Evolutionary conservation across 306 rosid genomes (phyloP).

Genomic region (Castanea sativa): DNA sequence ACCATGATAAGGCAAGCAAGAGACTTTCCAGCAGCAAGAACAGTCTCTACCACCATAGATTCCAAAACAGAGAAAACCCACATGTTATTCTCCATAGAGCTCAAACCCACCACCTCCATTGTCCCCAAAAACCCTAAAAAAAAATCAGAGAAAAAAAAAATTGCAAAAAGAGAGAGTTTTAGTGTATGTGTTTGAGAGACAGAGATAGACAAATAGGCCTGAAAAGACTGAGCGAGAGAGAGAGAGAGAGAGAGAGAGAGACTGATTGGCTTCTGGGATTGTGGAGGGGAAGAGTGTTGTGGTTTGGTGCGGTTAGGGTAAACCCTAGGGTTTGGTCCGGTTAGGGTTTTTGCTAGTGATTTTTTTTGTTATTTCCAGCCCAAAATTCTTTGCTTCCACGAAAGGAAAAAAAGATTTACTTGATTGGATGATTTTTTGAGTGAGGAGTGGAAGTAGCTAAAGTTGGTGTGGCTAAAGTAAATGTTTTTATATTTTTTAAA

Average conservation of each 20-base stretch:
- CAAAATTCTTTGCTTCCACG: too few species aligned
- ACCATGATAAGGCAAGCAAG: slow-evolving; percentile 47
- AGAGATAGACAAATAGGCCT: slow-evolving; percentile 2
- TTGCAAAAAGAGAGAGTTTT: neutral
- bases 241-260: slow-evolving; percentile 1
- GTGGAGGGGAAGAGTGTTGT: slow-evolving; percentile 13
- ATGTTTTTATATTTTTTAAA: too few species aligned
- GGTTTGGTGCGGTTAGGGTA: slow-evolving; percentile 44
- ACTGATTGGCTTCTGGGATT: slow-evolving; percentile 19
- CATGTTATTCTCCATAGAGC: slow-evolving; percentile 24
- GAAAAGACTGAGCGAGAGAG: slow-evolving; percentile 6
- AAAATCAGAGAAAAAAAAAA: neutral
- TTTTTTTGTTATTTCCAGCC: too few species aligned
- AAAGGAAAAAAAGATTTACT: too few species aligned
- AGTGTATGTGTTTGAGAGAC: neutral
- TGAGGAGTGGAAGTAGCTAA: too few species aligned
- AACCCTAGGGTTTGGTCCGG: slow-evolving; percentile 47
- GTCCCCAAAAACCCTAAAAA: slow-evolving; percentile 13
- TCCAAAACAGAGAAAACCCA: slow-evolving; percentile 36
- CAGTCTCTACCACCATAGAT: slow-evolving; percentile 40
- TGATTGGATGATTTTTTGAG: too few species aligned
- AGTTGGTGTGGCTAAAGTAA: too few species aligned
- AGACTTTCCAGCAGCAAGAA: slow-evolving; percentile 44
- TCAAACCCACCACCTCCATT: slow-evolving; percentile 42
- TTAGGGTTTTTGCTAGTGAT: slow-evolving; percentile 48